phyloP scores from a whole-genome alignment of 352 stramenopile genomes.

The Plasmopara muralis region DNA sequence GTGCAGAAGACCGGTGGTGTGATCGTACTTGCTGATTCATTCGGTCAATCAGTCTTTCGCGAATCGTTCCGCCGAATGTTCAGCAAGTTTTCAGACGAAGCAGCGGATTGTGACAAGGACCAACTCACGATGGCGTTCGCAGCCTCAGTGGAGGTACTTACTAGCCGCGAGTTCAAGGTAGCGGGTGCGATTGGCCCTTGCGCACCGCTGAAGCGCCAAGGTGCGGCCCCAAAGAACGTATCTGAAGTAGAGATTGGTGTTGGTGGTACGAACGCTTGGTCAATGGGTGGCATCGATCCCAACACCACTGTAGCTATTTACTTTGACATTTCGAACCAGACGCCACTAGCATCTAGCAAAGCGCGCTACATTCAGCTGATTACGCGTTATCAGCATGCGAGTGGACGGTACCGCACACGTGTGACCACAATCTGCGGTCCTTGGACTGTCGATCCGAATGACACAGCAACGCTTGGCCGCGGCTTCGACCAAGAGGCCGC shows the following conservation, averaged over 20 bases:
- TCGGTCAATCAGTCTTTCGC: constrained; percentile 98
- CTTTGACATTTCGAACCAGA: constrained; percentile 96
- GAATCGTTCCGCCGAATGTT: constrained; percentile 98
- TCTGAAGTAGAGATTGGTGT: constrained; percentile 96
- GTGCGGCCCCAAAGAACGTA: constrained; percentile 86
- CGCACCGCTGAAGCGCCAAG: constrained; percentile 93
- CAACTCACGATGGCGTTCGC: constrained; percentile 95
- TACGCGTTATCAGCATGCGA: constrained; percentile 98
- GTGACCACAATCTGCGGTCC: constrained; percentile 96
- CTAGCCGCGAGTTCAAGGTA: constrained; percentile 98
- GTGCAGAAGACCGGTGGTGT: constrained; percentile 98
- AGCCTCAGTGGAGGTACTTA: constrained; percentile 95
- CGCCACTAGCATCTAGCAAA: constrained; percentile 70
- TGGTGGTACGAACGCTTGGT: constrained; percentile 90
- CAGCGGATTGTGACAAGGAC: constrained; percentile 91
- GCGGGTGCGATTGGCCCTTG: constrained; percentile 96
- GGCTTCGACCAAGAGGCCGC: constrained; percentile 99
- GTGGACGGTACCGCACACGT: constrained; percentile 91
- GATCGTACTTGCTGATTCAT: constrained; percentile 98
- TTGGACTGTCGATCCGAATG: constrained; percentile 91
- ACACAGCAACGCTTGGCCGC: constrained; percentile 88
- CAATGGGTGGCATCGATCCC: constrained; percentile 95
- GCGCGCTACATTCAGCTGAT: constrained; percentile 97
- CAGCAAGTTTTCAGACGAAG: constrained; percentile 91
- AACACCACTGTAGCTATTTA: constrained; percentile 98